Conservation (phyloP, 2,329 filamentous ascomycete genomes). For the Helicocarpus griseus region DNA sequence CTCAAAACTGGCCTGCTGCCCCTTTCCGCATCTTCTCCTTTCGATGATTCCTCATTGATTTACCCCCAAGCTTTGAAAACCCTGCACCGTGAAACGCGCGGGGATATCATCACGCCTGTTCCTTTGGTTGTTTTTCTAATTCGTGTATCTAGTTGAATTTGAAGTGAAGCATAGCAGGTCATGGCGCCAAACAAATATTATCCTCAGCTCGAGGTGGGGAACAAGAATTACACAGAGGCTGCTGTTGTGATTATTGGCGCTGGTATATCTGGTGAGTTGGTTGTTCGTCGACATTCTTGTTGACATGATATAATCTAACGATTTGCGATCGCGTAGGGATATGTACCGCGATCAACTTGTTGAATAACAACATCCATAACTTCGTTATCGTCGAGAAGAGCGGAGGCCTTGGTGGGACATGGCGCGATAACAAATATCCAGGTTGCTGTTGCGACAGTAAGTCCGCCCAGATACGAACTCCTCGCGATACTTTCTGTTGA, state of each 20-base stretch:
- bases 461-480: background rate
- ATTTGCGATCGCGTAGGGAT: constrained; percentile 30
- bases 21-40: no score
- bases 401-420: constrained; percentile 44
- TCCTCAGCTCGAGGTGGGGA: constrained; percentile 20
- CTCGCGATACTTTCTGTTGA: background rate
- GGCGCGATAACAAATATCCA: constrained; percentile 49
- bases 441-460: constrained; percentile 45
- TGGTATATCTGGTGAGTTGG: constrained; percentile 39
- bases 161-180: background rate
- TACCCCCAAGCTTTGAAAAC: no score
- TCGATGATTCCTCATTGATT: no score
- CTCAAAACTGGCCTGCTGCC: no score
- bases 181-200: constrained; percentile 3
- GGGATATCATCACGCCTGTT: background rate
- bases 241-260: constrained; percentile 50
- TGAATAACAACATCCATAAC: constrained; percentile 41
- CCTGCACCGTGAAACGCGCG: background rate
- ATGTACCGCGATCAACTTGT: constrained; percentile 49
- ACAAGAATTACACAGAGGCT: constrained; percentile 42
- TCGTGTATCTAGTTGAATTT: no score
- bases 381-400: constrained; percentile 50
- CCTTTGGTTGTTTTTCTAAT: background rate
- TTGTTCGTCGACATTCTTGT: background rate
- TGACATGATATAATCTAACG: background rate